A percentile compares a stretch with the other conserved stretches of the same genome.
Conservation (phyloP, 305 asterid species). For the Fraxinus ornus region DNA sequence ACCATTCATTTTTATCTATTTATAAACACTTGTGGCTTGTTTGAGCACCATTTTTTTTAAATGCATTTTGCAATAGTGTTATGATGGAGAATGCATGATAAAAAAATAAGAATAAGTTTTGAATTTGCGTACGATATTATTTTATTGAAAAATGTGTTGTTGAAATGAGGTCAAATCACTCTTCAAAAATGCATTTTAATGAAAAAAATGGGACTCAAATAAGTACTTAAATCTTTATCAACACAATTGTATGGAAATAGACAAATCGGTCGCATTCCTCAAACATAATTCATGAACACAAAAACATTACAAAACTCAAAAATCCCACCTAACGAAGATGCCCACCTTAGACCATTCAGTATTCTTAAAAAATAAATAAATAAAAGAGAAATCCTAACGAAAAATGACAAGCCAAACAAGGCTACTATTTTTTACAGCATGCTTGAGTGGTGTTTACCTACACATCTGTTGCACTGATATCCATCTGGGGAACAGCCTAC, state of each 20-base stretch:
- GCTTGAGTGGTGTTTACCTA: slow-evolving; percentile 21
- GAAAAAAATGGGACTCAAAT: too few relatives aligned
- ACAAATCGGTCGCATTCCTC: background rate
- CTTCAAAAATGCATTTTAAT: too few relatives aligned
- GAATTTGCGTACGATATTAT: too few relatives aligned
- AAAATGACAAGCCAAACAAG: slow-evolving; percentile 26
- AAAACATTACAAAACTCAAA: slow-evolving; percentile 35
- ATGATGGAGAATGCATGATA: too few relatives aligned
- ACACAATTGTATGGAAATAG: slow-evolving; percentile 7
- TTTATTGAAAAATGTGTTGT: too few relatives aligned
- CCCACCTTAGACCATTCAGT: background rate
- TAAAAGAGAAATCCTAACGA: background rate
- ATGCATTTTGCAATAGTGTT: too few relatives aligned
- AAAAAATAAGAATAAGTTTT: too few relatives aligned
- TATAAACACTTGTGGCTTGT: background rate
- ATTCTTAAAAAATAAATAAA: slow-evolving; percentile 25
- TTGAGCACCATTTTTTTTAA: too few relatives aligned
- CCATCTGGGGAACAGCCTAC: slow-evolving; percentile 38
- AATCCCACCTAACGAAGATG: slow-evolving; percentile 24
- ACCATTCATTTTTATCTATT: too few relatives aligned
- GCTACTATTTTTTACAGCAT: background rate
- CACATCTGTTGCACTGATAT: slow-evolving; percentile 37
- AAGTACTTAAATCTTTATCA: too few relatives aligned
- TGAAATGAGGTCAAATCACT: too few relatives aligned
- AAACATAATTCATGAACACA: background rate